Evolutionary conservation across 2,329 filamentous ascomycete species (phyloP).

Genomic region (Didymella pomorum): DNA sequence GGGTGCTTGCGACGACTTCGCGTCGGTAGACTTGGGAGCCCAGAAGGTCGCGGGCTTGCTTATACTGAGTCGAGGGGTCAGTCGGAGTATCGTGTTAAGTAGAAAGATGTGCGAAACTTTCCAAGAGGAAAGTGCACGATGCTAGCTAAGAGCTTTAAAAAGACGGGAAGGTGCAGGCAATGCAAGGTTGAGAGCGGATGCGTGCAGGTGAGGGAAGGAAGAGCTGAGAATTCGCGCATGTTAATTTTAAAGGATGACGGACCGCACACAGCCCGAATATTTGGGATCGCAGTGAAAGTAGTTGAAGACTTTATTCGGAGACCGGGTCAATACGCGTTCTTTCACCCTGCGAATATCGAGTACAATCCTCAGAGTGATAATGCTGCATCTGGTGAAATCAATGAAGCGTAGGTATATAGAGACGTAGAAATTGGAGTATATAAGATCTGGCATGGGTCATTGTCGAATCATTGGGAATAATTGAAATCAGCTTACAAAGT

Average conservation of each 20-base stretch:
- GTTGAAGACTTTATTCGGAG: not conserved
- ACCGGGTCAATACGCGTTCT: too few species aligned
- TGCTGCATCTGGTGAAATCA: too few species aligned
- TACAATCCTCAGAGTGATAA: too few species aligned
- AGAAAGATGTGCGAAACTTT: not conserved
- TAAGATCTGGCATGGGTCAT: too few species aligned
- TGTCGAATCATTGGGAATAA: too few species aligned
- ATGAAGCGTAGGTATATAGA: too few species aligned
- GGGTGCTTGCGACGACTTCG: not conserved
- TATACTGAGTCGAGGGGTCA: not conserved
- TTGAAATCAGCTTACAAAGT: too few species aligned
- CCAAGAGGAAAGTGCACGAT: not conserved
- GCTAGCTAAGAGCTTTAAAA: too few species aligned
- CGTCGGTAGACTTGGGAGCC: conserved; percentile 9
- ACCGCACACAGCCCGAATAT: not conserved
- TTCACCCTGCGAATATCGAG: too few species aligned
- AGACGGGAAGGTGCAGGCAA: not conserved
- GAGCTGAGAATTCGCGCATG: not conserved
- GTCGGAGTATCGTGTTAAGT: not conserved
- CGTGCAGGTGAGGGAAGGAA: too few species aligned
- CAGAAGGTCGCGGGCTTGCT: conserved; percentile 8
- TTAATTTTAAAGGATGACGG: not conserved
- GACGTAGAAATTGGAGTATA: too few species aligned
- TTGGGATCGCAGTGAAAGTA: not conserved
- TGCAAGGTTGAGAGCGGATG: not conserved